Evolutionary conservation across 2,329 filamentous ascomycete species (phyloP), one percentile per base, ranked within the genome.

Genomic region (Bipolaris gigantea): DNA sequence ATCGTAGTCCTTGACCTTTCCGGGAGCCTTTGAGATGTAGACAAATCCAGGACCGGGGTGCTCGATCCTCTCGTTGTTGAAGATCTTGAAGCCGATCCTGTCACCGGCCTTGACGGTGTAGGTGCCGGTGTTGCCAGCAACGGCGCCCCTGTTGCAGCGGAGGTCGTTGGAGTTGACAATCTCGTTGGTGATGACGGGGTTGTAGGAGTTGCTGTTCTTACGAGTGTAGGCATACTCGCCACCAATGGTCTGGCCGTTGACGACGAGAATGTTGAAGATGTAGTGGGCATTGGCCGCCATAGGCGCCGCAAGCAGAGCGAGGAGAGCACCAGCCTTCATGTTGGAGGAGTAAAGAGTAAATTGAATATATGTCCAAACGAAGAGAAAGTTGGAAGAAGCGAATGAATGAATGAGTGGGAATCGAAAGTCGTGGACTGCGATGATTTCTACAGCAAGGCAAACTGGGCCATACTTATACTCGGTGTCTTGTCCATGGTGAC

Each of bases 1-100:
- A 73, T 91, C 88, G 65, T 88, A 86, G 33, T 80, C 81, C 66
- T 87, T 83, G 55, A 89, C 81, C 70, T 85, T 87, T 73, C 87
- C 83, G 57, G 88, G 79, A 53, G 81, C 84, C 70, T 79, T 73
- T 55, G 64, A 67, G 53, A 74, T 64, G 63, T 74, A 74, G 18
- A 73, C 70, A 45, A 73, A 72, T 16, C 70, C 65, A n/a, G 71
- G 71, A 21, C 72, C 71, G 11, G 72, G 72, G 36, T 74, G 71
- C 55, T 72, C 74, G 64, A 83, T 77, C 65, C 78, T 65, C 60
- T 79, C 75, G 65, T 77, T 76, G 75, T 80, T 71, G 73, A 80
- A 73, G 61, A 83, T 61, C 76, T 81, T 74, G 75, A 82, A 71
- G 63, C 78, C 72, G 67, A 83, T 65, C 67, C 80, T 76, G 69